Evolutionary conservation across 2,329 filamentous ascomycete genomes (phyloP), one percentile per base, ranked within the genome.

Genomic region (Alternaria arbusti): DNA sequence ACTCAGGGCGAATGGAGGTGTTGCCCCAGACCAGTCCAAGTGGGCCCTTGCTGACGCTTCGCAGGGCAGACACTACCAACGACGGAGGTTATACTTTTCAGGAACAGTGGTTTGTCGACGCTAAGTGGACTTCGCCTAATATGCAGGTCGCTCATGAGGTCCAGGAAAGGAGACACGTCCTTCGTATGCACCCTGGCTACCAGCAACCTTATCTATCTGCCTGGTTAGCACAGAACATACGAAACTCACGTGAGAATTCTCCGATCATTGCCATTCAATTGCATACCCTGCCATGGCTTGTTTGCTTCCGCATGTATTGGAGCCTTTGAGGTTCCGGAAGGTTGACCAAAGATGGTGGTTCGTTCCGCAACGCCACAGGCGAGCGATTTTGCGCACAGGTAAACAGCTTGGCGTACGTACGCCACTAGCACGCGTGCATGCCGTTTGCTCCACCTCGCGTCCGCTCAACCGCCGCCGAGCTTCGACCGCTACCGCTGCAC

Each of bases 11-110:
- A 32, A 40, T 32, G 50, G 50, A 51, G 32, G 45, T 45, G 46
- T 44, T 57, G 57, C 54, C 52, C 49, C 60, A 61, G 40, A 55
- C 36, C n/a, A 28, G 30, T 30, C 56, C 44, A 52, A 57, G 59
- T 58, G 49, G 59, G 36, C 26, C 44, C 40, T 20, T 52, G 49
- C 30, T 52, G 17, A 55, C 26, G 40, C 50, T 40, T 26, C 23
- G 40, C 59, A 54, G 36, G 46, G 44, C 45, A 46, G 15, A 56
- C 23, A 51, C 51, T 47, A 43, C 32, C 46, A 23, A 47, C 25
- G 32, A 28, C 59, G 59, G 59, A 63, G 55, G 45, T 47, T 12
- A 44, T 52, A 46, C 59, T 57, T 44, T 59, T 56, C 46, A 46
- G 55, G 45, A 56, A 58, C 23, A 56, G 46, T 32, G 55, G 55